These are phyloP conservation scores for Aureobasidium sp. DNA, from an alignment of 2,329 filamentous ascomycete genomes.

Conservation along the genomic window DNA sequence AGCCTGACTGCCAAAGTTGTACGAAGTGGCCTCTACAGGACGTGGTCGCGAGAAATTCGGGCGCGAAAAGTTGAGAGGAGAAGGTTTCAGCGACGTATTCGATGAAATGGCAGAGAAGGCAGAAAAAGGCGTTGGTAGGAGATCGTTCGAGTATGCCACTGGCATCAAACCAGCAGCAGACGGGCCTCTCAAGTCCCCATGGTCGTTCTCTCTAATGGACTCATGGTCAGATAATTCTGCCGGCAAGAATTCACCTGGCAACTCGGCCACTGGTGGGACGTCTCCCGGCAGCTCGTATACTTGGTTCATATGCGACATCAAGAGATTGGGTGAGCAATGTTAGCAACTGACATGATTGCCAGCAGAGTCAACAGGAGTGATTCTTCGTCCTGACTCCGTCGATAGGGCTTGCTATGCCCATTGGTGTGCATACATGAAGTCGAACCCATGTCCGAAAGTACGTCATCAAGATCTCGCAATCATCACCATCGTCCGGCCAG, in stretches of 20 bases:
- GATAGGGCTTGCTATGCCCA: background rate
- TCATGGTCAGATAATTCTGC: background rate
- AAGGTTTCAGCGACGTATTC: constrained; percentile 13
- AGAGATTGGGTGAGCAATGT: background rate
- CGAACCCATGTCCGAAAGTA: constrained; percentile 3
- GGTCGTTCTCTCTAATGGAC: background rate
- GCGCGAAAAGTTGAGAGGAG: constrained; percentile 21
- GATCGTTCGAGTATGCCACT: background rate
- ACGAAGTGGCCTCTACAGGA: background rate
- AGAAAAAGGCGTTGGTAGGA: background rate
- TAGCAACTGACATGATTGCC: background rate
- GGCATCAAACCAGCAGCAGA: background rate
- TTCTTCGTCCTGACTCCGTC: background rate
- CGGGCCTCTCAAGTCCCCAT: background rate
- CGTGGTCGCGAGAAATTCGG: constrained; percentile 23
- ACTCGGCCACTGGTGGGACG: background rate
- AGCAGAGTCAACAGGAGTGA: background rate
- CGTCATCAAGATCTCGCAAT: background rate
- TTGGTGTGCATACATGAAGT: background rate
- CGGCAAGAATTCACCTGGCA: background rate
- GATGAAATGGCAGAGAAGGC: background rate
- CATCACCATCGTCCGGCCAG: background rate
- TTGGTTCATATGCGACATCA: background rate
- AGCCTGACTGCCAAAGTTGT: background rate
- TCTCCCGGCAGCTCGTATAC: constrained; percentile 3